These are phyloP conservation scores for Naganishia cerealis DNA, from an alignment of 1,284 basidiomycete species.

Conservation along the genomic window DNA sequence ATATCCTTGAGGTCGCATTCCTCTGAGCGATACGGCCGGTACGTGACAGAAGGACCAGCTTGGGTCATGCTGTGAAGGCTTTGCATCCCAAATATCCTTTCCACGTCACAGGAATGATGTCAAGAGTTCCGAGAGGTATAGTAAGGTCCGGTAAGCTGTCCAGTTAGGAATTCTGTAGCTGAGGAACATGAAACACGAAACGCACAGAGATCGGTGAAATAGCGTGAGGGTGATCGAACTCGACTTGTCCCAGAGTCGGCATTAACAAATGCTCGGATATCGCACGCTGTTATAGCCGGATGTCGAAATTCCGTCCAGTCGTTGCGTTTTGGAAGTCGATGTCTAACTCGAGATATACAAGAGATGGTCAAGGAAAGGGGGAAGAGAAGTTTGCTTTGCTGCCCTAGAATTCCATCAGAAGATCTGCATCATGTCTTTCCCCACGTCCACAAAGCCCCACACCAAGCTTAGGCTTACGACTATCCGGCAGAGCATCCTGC, in stretches of 20 bases:
- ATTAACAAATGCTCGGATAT: slow-evolving; percentile 5
- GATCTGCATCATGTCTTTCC: neutral
- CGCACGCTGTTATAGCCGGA: neutral
- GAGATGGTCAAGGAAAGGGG: neutral
- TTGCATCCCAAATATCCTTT: neutral
- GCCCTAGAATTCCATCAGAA: neutral
- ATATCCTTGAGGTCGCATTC: slow-evolving; percentile 76
- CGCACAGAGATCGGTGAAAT: neutral
- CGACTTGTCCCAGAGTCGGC: neutral
- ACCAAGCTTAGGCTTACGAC: slow-evolving; percentile 1
- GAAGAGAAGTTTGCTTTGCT: neutral
- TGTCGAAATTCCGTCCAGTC: slow-evolving; percentile 4
- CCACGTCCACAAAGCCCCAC: slow-evolving; percentile 7
- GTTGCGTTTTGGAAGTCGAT: neutral
- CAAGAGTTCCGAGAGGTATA: neutral
- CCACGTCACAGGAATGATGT: neutral
- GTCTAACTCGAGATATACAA: neutral
- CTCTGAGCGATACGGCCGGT: slow-evolving; percentile 36
- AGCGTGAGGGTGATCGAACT: slow-evolving; percentile 9
- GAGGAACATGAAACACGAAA: neutral
- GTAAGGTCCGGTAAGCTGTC: neutral
- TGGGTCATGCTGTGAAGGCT: too few species aligned
- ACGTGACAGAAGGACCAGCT: neutral
- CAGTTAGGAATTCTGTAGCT: neutral
- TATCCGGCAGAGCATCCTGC: slow-evolving; percentile 15